Conservation (phyloP, 495 filamentous ascomycete species). For the Penicillium turbatum region DNA sequence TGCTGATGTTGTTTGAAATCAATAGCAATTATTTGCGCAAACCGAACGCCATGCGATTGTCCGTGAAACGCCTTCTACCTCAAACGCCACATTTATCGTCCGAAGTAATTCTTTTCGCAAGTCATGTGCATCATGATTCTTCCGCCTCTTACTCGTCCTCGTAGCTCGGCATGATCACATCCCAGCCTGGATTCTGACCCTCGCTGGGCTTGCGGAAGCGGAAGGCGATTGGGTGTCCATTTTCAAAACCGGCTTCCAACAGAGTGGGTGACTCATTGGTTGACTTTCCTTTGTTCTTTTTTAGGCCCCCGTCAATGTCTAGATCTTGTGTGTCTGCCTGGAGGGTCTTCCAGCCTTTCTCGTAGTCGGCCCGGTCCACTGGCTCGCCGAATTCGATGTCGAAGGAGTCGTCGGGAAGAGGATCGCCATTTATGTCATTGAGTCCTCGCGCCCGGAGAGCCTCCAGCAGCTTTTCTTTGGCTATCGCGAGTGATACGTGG, state of each 20-base stretch:
- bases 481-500: conserved; percentile 52
- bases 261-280: conserved; percentile 34
- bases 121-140: background rate
- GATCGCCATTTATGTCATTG: conserved; percentile 41
- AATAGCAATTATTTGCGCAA: background rate
- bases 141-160: conserved; percentile 50
- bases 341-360: conserved; percentile 54
- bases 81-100: background rate
- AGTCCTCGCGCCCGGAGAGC: conserved; percentile 42
- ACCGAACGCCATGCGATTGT: background rate
- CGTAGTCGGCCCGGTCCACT: conserved; percentile 51
- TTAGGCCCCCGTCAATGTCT: conserved; percentile 29
- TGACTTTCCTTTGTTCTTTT: conserved; percentile 36
- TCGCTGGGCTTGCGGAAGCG: conserved; percentile 43
- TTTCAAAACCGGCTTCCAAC: conserved; percentile 48
- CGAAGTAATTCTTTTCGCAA: background rate
- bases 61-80: background rate
- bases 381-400: conserved; percentile 53
- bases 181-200: conserved; percentile 48
- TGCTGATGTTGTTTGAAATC: background rate
- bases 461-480: conserved; percentile 63
- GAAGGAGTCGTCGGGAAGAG: conserved; percentile 43
- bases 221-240: conserved; percentile 68
- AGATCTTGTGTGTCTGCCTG: conserved; percentile 33
- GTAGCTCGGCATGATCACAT: conserved; percentile 58